Conservation (phyloP, 2,329 filamentous ascomycete genomes). For the Colletotrichum sp. region DNA sequence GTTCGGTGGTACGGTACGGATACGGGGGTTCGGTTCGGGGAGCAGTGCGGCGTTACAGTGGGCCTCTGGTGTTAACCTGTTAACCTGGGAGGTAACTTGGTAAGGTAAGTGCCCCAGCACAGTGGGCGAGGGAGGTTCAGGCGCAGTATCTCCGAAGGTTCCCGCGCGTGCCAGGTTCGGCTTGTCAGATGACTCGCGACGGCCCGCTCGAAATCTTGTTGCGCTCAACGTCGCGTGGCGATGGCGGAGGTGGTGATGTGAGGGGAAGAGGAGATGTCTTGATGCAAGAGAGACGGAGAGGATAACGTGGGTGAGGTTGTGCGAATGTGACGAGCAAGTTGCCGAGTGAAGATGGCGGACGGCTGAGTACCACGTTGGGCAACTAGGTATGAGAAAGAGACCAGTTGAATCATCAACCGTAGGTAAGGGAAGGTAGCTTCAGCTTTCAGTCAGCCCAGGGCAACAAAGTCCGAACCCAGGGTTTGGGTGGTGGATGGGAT, state of each 20-base stretch:
- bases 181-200: conserved; percentile 19
- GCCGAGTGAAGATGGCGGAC: background rate
- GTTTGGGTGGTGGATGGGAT: background rate
- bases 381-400: background rate
- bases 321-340: background rate
- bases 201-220: conserved; percentile 15
- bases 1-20: background rate
- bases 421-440: background rate
- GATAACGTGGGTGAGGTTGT: background rate
- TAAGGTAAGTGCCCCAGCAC: background rate
- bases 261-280: background rate
- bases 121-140: background rate
- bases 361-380: background rate
- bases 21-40: background rate
- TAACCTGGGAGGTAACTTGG: background rate
- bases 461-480: background rate
- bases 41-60: background rate
- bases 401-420: background rate
- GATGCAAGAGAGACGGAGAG: background rate
- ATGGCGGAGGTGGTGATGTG: background rate
- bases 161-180: conserved; percentile 6
- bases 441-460: background rate
- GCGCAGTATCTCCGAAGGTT: conserved; percentile 16
- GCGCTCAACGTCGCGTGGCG: background rate
- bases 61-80: background rate